Evolutionary conservation across 2,329 filamentous ascomycete species (phyloP).

Genomic region (Pyrenophora graminea): DNA sequence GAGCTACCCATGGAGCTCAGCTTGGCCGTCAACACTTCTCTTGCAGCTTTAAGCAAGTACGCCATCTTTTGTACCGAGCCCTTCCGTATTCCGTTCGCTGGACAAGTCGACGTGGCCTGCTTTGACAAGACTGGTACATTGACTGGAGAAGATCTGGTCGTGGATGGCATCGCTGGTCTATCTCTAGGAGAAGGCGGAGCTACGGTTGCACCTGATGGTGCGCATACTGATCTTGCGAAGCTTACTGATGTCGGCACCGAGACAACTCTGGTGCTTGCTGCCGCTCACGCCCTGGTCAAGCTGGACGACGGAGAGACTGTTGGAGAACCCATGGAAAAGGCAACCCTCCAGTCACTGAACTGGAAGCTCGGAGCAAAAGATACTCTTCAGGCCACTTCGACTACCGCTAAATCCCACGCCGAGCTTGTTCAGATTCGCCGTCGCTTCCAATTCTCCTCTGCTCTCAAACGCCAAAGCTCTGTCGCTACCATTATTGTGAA

Average conservation of each 20-base stretch:
- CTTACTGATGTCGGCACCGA: conserved; percentile 73
- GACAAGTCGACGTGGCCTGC: conserved; percentile 92
- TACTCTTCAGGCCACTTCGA: conserved; percentile 71
- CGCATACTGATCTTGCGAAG: conserved; percentile 76
- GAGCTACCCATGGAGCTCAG: conserved; percentile 98
- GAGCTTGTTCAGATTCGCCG: conserved; percentile 93
- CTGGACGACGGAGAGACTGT: conserved; percentile 97
- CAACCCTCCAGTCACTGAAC: conserved; percentile 83
- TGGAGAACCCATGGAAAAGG: conserved; percentile 98
- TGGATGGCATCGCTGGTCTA: conserved; percentile 93
- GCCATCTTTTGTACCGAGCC: conserved; percentile 99
- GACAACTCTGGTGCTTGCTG: conserved; percentile 90
- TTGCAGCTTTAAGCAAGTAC: conserved; percentile 90
- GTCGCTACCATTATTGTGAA: conserved; percentile 79
- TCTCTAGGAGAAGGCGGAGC: conserved; percentile 70
- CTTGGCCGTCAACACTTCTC: conserved; percentile 94
- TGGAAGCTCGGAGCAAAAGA: conserved; percentile 94
- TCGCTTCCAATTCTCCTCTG: conserved; percentile 97
- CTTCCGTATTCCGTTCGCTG: conserved; percentile 95
- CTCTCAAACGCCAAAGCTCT: conserved; percentile 93
- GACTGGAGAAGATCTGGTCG: conserved; percentile 93
- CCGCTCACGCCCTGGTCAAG: conserved; percentile 92
- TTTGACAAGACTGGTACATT: conserved; percentile 98
- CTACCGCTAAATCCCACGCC: conserved; percentile 54
- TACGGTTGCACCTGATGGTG: conserved; percentile 74